A percentile compares a stretch with the other conserved stretches of the same genome.
Conservation (phyloP, 192 early-diverging fungal genomes). For the Rhizophagus prolifer region DNA sequence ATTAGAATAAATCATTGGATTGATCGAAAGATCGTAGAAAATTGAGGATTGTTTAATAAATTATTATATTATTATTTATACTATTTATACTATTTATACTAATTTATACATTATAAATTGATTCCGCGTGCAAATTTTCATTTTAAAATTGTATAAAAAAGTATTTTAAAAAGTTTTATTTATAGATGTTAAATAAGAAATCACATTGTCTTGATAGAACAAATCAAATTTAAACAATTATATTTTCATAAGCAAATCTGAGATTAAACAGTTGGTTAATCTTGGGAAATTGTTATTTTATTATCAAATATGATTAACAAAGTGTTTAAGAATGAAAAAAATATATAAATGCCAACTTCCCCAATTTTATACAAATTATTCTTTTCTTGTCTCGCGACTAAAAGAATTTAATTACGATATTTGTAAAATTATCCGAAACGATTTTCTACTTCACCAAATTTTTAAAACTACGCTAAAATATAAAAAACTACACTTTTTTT, state of each 20-base stretch:
- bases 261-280: not conserved
- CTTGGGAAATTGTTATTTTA: not conserved
- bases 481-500: not conserved
- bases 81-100: no score
- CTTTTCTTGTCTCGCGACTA: not conserved
- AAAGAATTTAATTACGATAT: not conserved
- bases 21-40: not conserved
- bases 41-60: not conserved
- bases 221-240: not conserved
- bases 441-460: not conserved
- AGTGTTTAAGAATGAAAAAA: not conserved
- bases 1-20: not conserved
- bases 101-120: no score
- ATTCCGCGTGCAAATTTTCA: no score
- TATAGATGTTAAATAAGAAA: not conserved
- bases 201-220: not conserved
- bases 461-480: not conserved
- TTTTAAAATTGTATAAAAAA: no score
- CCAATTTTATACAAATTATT: not conserved
- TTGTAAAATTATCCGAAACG: not conserved
- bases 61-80: not conserved
- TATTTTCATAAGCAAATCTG: not conserved
- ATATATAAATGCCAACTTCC: not conserved
- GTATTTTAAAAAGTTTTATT: no score
- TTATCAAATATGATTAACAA: not conserved